Evolutionary conservation across 73 alveolate species (phyloP).

Genomic region (Paramecium bursaria): DNA sequence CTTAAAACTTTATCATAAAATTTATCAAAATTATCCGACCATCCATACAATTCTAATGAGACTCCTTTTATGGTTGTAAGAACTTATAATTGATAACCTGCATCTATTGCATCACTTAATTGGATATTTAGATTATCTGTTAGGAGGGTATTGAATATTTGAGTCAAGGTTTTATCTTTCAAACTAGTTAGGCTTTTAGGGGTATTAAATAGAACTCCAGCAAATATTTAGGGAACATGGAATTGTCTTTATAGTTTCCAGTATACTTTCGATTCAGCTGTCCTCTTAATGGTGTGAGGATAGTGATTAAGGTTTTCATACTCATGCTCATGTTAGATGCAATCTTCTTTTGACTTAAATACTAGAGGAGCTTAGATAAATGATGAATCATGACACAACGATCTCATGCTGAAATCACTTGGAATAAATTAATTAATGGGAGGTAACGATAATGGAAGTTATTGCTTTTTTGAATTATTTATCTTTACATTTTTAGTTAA

Average conservation of each 20-base stretch:
- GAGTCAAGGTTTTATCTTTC: slow-evolving; percentile 27
- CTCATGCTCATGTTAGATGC: slow-evolving; percentile 50
- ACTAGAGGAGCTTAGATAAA: slow-evolving; percentile 39
- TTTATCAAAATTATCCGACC: slow-evolving; percentile 21
- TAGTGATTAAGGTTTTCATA: slow-evolving; percentile 44
- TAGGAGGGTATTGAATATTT: slow-evolving; percentile 18
- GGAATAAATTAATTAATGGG: slow-evolving; percentile 15
- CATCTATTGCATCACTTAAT: slow-evolving; percentile 47
- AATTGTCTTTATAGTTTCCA: slow-evolving; percentile 57
- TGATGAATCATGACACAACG: slow-evolving; percentile 1
- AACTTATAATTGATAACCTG: slow-evolving; percentile 33
- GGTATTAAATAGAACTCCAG: slow-evolving; percentile 36
- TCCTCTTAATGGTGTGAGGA: slow-evolving; percentile 40
- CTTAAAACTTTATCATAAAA: slow-evolving; percentile 13
- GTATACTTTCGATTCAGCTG: slow-evolving; percentile 35
- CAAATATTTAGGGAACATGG: slow-evolving; percentile 41
- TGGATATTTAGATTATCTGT: slow-evolving; percentile 44
- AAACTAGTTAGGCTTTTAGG: slow-evolving; percentile 18
- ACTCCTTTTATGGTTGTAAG: slow-evolving; percentile 31
- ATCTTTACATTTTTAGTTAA: slow-evolving; percentile 20
- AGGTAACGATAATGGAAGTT: slow-evolving; percentile 23
- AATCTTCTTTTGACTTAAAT: slow-evolving; percentile 52
- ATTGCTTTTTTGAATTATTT: not conserved
- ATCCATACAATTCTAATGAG: slow-evolving; percentile 51
- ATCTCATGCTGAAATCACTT: slow-evolving; percentile 10